phyloP scores from a whole-genome alignment of 2,329 filamentous ascomycete species.

The Helotiales sp. region DNA sequence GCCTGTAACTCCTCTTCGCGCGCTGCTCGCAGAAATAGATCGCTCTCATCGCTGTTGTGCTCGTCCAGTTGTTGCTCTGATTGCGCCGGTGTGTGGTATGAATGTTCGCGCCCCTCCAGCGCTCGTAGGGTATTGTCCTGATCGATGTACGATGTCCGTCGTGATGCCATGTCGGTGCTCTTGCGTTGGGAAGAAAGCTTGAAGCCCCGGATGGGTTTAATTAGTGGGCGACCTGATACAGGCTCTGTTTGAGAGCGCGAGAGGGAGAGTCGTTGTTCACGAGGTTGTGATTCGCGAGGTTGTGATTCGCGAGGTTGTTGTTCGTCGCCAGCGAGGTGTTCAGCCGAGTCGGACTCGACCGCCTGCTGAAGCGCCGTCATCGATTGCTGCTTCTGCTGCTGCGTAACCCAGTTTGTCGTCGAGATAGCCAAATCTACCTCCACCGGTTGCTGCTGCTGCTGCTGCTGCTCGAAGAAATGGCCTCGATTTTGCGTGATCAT shows the following conservation, averaged over 20 bases:
- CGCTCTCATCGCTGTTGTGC: conserved; percentile 41
- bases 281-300: conserved; percentile 9
- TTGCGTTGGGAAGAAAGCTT: conserved; percentile 36
- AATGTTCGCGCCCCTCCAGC: conserved; percentile 33
- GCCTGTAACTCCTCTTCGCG: conserved; percentile 37
- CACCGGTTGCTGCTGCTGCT: conserved; percentile 8
- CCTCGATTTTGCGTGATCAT: conserved; percentile 38
- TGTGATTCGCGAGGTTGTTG: no score
- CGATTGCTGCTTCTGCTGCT: conserved; percentile 37
- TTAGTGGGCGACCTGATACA: conserved; percentile 31
- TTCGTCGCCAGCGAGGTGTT: conserved; percentile 11
- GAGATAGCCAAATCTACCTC: conserved; percentile 29
- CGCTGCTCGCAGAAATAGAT: conserved; percentile 42
- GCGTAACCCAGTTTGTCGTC: conserved; percentile 40
- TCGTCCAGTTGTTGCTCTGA: conserved; percentile 38
- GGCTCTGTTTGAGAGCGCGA: conserved; percentile 18
- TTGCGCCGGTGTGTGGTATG: conserved; percentile 21
- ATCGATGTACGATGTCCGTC: conserved; percentile 33
- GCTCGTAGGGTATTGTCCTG: conserved; percentile 38
- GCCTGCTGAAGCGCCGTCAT: conserved; percentile 17
- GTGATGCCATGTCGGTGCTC: conserved; percentile 35
- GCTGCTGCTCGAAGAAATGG: conserved; percentile 9
- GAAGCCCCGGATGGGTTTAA: conserved; percentile 40
- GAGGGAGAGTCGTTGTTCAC: conserved; percentile 18
- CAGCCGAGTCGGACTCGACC: neutral